A percentile compares a stretch with the other conserved stretches of the same genome.
These are phyloP conservation scores for Kalaharituber pfeilii DNA, from an alignment of 2,329 filamentous ascomycete species.

Conservation along the genomic window DNA sequence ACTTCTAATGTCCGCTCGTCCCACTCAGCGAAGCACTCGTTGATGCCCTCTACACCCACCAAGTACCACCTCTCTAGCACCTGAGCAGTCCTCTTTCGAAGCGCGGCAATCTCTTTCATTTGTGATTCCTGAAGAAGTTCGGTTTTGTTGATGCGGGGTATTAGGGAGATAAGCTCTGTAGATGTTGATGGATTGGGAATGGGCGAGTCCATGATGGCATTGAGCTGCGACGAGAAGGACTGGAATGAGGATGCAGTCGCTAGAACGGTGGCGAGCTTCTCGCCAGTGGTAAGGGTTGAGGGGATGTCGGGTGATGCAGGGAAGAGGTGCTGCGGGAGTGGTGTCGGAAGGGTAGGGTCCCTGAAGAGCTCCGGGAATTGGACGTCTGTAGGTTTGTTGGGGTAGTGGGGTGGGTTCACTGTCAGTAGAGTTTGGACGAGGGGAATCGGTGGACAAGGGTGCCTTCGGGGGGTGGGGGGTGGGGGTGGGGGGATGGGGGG, in stretches of 20 bases:
- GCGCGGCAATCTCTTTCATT: conserved; percentile 42
- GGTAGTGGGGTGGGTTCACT: conserved; percentile 21
- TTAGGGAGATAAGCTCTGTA: conserved; percentile 39
- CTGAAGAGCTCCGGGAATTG: conserved; percentile 27
- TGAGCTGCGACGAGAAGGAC: conserved; percentile 39
- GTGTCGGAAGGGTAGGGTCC: conserved; percentile 36
- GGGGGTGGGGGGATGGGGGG: background rate
- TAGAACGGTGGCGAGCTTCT: conserved; percentile 39
- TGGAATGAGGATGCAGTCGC: conserved; percentile 40
- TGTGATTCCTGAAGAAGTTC: conserved; percentile 46
- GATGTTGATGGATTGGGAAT: conserved; percentile 40
- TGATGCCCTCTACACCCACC: conserved; percentile 42
- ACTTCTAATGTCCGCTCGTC: conserved; percentile 18
- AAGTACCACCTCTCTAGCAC: conserved; percentile 57
- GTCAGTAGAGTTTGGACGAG: background rate
- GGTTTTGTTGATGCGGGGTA: conserved; percentile 44
- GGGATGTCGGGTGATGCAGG: conserved; percentile 25
- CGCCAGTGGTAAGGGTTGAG: conserved; percentile 37
- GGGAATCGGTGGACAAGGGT: no score
- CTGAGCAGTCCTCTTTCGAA: conserved; percentile 45
- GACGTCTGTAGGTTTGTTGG: conserved; percentile 4
- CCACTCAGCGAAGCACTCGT: conserved; percentile 23
- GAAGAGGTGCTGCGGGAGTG: conserved; percentile 29
- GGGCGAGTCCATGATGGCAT: conserved; percentile 39
- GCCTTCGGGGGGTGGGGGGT: background rate